phyloP scores from a whole-genome alignment of 2,329 filamentous ascomycete genomes.

The Pyrenochaeta sp. region DNA sequence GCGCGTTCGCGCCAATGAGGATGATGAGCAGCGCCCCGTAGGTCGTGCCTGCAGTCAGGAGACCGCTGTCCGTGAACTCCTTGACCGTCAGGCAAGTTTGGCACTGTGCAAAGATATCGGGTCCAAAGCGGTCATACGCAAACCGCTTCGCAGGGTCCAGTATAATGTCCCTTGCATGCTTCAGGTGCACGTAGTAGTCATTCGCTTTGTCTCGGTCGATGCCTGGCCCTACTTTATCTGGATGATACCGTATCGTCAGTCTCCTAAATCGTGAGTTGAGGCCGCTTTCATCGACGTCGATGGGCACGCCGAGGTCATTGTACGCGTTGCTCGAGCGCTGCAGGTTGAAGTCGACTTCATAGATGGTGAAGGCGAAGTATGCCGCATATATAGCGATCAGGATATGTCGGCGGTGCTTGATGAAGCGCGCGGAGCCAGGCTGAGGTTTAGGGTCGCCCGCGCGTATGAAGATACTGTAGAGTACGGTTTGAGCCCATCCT shows the following conservation, averaged over 20 bases:
- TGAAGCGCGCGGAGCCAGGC: conserved; percentile 73
- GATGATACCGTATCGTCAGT: conserved; percentile 71
- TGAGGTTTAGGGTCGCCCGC: conserved; percentile 82
- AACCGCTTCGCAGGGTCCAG: conserved; percentile 80
- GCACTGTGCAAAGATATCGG: conserved; percentile 64
- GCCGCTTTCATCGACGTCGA: conserved; percentile 73
- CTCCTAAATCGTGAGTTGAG: conserved; percentile 87
- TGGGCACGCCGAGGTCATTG: conserved; percentile 74
- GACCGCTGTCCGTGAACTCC: conserved; percentile 76
- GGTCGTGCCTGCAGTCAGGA: conserved; percentile 47
- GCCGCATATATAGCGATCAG: conserved; percentile 81
- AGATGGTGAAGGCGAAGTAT: conserved; percentile 92
- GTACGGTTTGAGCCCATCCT: conserved; percentile 71
- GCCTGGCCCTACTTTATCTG: conserved; percentile 73
- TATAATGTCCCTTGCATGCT: conserved; percentile 85
- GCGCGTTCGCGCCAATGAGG: conserved; percentile 43
- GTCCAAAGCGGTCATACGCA: conserved; percentile 84
- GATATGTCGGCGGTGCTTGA: conserved; percentile 80
- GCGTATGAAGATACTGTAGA: conserved; percentile 88
- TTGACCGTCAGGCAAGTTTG: conserved; percentile 70
- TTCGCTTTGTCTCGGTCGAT: conserved; percentile 42
- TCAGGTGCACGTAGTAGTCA: conserved; percentile 80
- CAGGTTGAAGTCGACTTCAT: conserved; percentile 87
- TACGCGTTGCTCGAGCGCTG: conserved; percentile 80
- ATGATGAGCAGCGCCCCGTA: conserved; percentile 40